Evolutionary conservation across 768 basidiomycete species (phyloP).

Genomic region (Mycena chlorophos): DNA sequence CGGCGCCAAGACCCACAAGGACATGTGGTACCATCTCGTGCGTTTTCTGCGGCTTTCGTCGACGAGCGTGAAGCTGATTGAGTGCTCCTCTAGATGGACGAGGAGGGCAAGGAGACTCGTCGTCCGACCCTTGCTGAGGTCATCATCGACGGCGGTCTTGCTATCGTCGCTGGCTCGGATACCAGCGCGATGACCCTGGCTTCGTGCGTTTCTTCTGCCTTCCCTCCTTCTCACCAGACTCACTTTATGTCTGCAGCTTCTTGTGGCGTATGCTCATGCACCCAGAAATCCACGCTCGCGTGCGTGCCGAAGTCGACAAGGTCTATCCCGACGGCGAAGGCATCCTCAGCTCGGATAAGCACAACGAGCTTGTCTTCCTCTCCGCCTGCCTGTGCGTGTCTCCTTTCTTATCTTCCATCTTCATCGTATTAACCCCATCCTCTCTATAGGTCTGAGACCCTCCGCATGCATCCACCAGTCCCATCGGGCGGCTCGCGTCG

Average conservation of each 20-base stretch:
- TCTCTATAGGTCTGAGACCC: too few relatives aligned
- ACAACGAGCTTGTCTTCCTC: too few relatives aligned
- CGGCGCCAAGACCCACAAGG: neutral
- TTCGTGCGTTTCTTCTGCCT: neutral
- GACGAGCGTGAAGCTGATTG: neutral
- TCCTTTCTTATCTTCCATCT: too few relatives aligned
- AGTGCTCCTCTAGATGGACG: neutral
- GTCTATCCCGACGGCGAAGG: too few relatives aligned
- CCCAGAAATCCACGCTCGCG: neutral
- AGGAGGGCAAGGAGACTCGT: neutral
- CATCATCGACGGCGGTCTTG: neutral
- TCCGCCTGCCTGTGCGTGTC: too few relatives aligned
- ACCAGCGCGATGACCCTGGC: neutral
- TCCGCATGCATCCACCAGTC: too few relatives aligned
- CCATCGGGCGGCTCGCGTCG: too few relatives aligned
- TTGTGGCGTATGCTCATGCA: neutral
- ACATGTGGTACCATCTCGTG: neutral
- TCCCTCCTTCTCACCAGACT: neutral
- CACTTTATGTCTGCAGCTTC: neutral
- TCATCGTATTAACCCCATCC: too few relatives aligned
- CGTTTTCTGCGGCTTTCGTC: neutral
- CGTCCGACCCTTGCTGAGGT: neutral
- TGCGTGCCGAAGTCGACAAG: too few relatives aligned
- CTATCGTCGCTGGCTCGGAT: neutral
- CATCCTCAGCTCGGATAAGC: too few relatives aligned